Percentiles rank a stretch among this genome's conserved stretches.
Evolutionary conservation across 768 basidiomycete genomes (phyloP).

Genomic region (Boletus vermiculosoides): DNA sequence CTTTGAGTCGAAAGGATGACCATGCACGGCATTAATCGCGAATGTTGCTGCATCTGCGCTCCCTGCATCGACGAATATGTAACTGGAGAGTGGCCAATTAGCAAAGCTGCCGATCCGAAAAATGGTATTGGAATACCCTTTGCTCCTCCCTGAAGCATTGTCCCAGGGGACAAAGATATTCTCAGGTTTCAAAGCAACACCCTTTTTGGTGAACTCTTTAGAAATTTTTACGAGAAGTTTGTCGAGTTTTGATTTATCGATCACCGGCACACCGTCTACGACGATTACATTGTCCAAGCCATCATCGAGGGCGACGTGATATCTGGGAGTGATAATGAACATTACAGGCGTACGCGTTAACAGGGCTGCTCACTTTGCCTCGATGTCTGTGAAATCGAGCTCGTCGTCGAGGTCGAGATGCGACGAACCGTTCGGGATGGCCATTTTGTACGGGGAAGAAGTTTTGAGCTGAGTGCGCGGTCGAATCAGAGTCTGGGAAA

Average conservation of each 20-base stretch:
- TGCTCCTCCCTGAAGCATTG: constrained; percentile 76
- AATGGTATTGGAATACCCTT: constrained; percentile 62
- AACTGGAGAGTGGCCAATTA: constrained; percentile 44
- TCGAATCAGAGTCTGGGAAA: background rate
- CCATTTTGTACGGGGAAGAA: constrained; percentile 40
- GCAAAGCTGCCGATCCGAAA: background rate
- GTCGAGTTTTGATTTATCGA: constrained; percentile 83
- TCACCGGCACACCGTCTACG: constrained; percentile 88
- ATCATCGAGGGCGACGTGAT: constrained; percentile 79
- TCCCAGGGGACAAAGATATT: constrained; percentile 91
- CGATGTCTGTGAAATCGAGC: constrained; percentile 88
- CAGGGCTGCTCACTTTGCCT: constrained; percentile 61
- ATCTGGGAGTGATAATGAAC: constrained; percentile 49
- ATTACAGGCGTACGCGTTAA: background rate
- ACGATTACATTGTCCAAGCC: constrained; percentile 90
- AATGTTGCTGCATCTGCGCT: constrained; percentile 66
- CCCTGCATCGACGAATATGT: constrained; percentile 78
- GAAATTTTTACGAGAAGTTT: constrained; percentile 77
- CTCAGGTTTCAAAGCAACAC: constrained; percentile 70
- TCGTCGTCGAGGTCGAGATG: constrained; percentile 50
- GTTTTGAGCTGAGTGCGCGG: background rate
- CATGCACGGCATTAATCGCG: constrained; percentile 66
- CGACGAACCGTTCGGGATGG: constrained; percentile 37
- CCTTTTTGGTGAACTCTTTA: constrained; percentile 83
- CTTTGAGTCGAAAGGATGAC: constrained; percentile 82